A percentile compares a stretch with the other conserved stretches of the same genome.
These are phyloP conservation scores for Leccinum truebloodii DNA, from an alignment of 768 basidiomycete species.

Conservation along the genomic window DNA sequence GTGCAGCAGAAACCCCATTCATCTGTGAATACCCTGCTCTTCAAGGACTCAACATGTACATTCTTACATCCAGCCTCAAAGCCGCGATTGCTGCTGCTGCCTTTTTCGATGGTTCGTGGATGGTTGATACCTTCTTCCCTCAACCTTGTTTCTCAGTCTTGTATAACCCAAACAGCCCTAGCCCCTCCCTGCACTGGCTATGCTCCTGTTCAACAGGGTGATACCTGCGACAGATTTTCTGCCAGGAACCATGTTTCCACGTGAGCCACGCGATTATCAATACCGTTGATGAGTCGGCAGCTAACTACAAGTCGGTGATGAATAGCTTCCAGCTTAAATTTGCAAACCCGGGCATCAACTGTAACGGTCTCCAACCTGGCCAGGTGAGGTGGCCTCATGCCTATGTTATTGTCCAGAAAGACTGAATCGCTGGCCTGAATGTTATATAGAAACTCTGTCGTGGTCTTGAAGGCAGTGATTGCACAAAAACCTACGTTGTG, in stretches of 20 bases:
- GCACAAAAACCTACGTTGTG: conserved; percentile 24
- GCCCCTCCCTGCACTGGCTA: too few relatives aligned
- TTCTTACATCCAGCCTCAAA: too few relatives aligned
- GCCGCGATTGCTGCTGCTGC: too few relatives aligned
- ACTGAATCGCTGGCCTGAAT: not conserved
- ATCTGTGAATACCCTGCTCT: too few relatives aligned
- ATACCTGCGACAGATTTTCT: not conserved
- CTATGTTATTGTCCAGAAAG: too few relatives aligned
- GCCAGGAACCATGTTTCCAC: conserved; percentile 55
- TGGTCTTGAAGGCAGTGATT: conserved; percentile 48
- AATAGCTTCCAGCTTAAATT: conserved; percentile 57
- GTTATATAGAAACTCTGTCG: conserved; percentile 50
- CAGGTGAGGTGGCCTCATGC: conserved; percentile 36
- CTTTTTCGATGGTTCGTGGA: too few relatives aligned
- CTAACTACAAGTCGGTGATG: not conserved
- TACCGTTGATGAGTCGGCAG: not conserved
- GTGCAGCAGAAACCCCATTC: too few relatives aligned
- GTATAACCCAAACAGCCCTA: too few relatives aligned
- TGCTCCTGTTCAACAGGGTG: too few relatives aligned
- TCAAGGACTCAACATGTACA: too few relatives aligned
- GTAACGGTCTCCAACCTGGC: conserved; percentile 52
- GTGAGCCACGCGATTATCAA: conserved; percentile 38
- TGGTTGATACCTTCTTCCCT: too few relatives aligned
- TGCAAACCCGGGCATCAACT: conserved; percentile 53
- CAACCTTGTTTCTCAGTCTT: too few relatives aligned